Evolutionary conservation across 257 asterid genomes (phyloP).

Genomic region (Lycium ferocissimum): DNA sequence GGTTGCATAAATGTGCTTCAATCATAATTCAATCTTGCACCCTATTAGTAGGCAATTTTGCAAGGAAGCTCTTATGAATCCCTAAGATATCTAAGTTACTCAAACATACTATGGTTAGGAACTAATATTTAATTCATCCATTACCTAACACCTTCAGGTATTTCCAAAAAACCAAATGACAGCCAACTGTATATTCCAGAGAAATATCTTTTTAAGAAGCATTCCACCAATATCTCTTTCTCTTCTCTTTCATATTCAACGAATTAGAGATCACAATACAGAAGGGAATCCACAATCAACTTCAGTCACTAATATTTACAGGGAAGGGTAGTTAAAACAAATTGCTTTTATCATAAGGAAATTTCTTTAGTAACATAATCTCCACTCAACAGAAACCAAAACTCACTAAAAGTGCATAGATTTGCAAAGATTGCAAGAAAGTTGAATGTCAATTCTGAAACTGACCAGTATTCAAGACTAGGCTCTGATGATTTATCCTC

Average conservation of each 20-base stretch:
- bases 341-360: not conserved
- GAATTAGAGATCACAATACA: not conserved
- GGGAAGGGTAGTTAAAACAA: not conserved
- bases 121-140: not conserved
- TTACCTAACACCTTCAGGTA: not conserved
- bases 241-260: not conserved
- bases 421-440: not conserved
- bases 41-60: not conserved
- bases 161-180: not conserved
- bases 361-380: not conserved
- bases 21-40: not conserved
- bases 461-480: constrained; percentile 95
- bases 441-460: constrained; percentile 26
- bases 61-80: not conserved
- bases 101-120: not conserved
- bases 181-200: not conserved
- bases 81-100: not conserved
- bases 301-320: not conserved
- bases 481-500: constrained; percentile 99
- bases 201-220: not conserved
- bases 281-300: not conserved
- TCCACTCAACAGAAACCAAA: constrained; percentile 12
- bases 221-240: constrained; percentile 8
- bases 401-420: not conserved
- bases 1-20: not conserved